Evolutionary conservation across 202 grass and related monocot genomes (phyloP), one percentile per base, ranked within the genome.

Genomic region (Carex sylvatica): DNA sequence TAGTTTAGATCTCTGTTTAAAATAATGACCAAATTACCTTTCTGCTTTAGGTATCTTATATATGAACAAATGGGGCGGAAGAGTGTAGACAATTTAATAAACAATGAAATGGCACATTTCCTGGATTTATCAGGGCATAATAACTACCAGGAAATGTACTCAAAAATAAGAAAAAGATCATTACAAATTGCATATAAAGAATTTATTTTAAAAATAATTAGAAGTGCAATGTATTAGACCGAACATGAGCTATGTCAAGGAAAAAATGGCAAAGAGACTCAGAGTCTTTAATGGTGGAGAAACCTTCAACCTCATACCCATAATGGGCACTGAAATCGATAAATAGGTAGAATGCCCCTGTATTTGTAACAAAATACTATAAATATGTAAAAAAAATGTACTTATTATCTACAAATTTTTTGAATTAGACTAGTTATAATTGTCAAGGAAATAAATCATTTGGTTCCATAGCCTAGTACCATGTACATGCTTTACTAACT

Each of bases 261-360:
- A 97, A 86, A 83, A 94, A 97, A 79, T 89, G 78, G 69, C 90
- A 94, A 24, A 97, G 87, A 67, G 92, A 87, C 30, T 97, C 94
- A 7, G 94, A 97, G 59, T 92, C 87, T 44, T 85, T 91, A 67
- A 97, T 87, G 16, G 53, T 83, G 46, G 92, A 88, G 49, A 92
- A 97, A 49, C 92, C 91, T 86, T 97, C 94, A 58, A 92, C 92
- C 84, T 94, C 92, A 19, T 83, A 92, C 0, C 90, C 90, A 13
- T 92, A 94, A 51, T 97, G 94, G 75, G 90, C 90, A 74, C 94
- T 97, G 85, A 97, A 94, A 85, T 97, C 94, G 0, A 97, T 61
- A 75, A 97, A 97, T 74, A 97, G 80, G 82, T 97, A 97, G 83
- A 97, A 97, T 46, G 94, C 94, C 10, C 94, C 94, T 97, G 88